Evolutionary conservation across 2,329 filamentous ascomycete genomes (phyloP), one percentile per base, ranked within the genome.

Genomic region (Sphaerostilbella broomeana): DNA sequence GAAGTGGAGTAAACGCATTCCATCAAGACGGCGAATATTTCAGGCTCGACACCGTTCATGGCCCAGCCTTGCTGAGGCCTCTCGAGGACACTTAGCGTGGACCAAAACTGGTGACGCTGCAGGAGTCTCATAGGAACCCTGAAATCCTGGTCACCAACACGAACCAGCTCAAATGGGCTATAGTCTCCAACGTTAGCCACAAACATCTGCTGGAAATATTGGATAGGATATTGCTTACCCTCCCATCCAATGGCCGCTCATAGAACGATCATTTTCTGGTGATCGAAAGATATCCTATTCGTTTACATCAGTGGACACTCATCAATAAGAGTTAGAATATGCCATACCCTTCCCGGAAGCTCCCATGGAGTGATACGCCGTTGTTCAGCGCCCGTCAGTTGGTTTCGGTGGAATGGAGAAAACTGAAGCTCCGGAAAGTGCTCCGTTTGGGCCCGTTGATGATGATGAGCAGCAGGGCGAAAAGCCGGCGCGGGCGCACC

Each of bases 1-100:
- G 31, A 42, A 1, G 42, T 13, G 2, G 49, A 47, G 22, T 45
- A 6, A 5, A 45, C 37, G 11, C 45, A 34, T 22, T 49, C 42
- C 2, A 53, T 38, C 5, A 58, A 39, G 17, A 57, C 30, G n/a
- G 37, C 27, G 13, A 57, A 50, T 13, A 55, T 32, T 5, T 43
- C 29, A n/a, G 47, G 34, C 10, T 46, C 24, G 4, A 48, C 22
- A 6, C 44, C 13, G 7, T 43, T 33, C 4, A 48, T 13, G 3
- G 21, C 19, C 39, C 40, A 49, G 24, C 46, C 45, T 6, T 41
- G 20, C 4, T 37, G 11, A 2, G 42, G 44, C 2, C 33, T 13
- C 16, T 39, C 25, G 19, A 35, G 5, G 21, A 20, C 21, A 6
- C 11, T 4, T 3, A 43, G 35, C 2, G 41, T 29, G 13, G n/a